Base-by-base conservation (phyloP, 148 eudicot species). In the Talinum fruticosum region DNA sequence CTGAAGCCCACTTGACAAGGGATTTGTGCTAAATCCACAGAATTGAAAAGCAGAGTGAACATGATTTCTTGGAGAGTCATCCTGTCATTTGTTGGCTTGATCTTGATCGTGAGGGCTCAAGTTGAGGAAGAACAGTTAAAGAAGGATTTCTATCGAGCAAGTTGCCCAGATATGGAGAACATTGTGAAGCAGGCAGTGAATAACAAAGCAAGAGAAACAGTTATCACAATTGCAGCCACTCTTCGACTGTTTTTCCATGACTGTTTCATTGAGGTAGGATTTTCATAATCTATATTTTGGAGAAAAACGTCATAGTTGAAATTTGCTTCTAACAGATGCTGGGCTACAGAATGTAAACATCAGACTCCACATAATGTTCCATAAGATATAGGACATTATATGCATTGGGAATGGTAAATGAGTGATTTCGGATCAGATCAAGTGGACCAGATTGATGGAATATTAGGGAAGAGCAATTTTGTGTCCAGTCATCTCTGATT, bases 181-280 rank as follows among this genome's bases (percentile, higher is more conserved):
- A 73, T 86, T 7, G 90, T 88, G 14, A 69, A 75, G 45, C 82
- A 83, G 67, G 83, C 77, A 5, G 87, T 88, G 21, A 6, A 41
- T 1, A 57, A 59, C 8, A 88, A 88, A 78, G 3, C 82, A 35
- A 69, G 79, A 82, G 83, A 83, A n/a, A 84, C 87, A 12, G 75
- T 88, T n/a, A n/a, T n/a, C 86, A 78, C 88, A 83, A n/a, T n/a
- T n/a, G n/a, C n/a, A 24, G 87, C 84, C 83, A 88, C 90, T 6
- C 82, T 88, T 71, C 88, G 85, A 1, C 79, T 88, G 34, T 85
- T 83, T 66, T 84, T 88, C 72, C 90, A 88, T 53, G 88, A 88
- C 78, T 88, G 88, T 66, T 75, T 88, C 26, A 82, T 84, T 2
- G 83, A 84, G 87, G 88, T 84, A 66, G 38, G 38, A n/a, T n/a